Evolutionary conservation across 768 basidiomycete species (phyloP).

Genomic region (Royoungia palumana): DNA sequence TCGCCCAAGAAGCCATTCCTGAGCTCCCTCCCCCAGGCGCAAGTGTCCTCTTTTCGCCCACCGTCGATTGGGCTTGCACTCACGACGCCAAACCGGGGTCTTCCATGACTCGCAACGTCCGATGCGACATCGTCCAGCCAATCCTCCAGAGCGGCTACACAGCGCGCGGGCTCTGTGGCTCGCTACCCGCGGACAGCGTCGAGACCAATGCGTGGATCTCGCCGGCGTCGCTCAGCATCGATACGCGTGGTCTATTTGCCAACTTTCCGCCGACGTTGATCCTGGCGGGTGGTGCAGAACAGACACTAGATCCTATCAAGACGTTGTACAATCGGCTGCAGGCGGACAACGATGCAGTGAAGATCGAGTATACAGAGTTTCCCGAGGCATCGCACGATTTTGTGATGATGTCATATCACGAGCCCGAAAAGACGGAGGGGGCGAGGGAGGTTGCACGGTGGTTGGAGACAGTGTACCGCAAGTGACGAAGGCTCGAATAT

Average conservation of each 20-base stretch:
- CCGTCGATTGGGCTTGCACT: no score
- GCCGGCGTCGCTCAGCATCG: conserved; percentile 7
- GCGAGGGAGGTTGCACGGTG: conserved; percentile 11
- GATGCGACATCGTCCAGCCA: no score
- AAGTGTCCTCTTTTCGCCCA: no score
- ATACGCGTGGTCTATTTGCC: conserved; percentile 14
- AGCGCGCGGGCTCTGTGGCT: conserved; percentile 7
- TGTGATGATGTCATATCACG: conserved; percentile 11
- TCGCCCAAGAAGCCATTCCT: no score
- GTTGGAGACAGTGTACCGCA: neutral
- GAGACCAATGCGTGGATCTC: conserved; percentile 9
- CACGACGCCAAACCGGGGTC: no score
- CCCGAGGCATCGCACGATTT: conserved; percentile 18
- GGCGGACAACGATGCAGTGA: conserved; percentile 21
- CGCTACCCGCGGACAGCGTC: conserved; percentile 4
- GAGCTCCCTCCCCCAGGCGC: no score
- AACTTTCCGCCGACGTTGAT: conserved; percentile 30
- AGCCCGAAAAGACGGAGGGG: conserved; percentile 30
- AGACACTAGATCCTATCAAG: conserved; percentile 25
- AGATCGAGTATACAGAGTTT: conserved; percentile 20
- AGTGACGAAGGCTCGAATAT: no score
- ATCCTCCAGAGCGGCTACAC: no score
- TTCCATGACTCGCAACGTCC: no score
- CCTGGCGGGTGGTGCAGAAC: conserved; percentile 27
- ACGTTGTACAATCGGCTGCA: conserved; percentile 23